Evolutionary conservation across 73 alveolate genomes (phyloP), one percentile per base, ranked within the genome.

Genomic region (Uronychia setigera): DNA sequence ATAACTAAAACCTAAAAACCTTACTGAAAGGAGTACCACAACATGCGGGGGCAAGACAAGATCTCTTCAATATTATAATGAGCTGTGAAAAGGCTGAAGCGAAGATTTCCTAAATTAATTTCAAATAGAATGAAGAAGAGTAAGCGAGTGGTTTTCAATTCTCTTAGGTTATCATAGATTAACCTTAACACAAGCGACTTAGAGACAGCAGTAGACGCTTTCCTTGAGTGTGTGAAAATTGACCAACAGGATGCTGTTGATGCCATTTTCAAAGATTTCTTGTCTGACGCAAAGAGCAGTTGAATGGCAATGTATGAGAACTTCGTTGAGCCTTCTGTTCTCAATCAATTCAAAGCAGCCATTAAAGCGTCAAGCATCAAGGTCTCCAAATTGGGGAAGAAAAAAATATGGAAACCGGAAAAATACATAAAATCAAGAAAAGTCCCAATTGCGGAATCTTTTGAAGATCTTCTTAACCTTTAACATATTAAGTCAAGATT

Each of bases 381-480:
- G n/a, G 67, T 46, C 19, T 46, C 67, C 67, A 46, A 5, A 19
- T 19, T 46, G n/a, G 67, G 67, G 67, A 46, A 46, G 19, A 46
- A 46, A 19, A 46, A 46, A 19, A 46, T 46, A 5, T 46, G 67
- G 67, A 46, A 46, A 46, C 67, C 67, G 5, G 19, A 46, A 46
- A 46, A 46, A 19, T 46, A 46, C 67, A 5, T 46, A 5, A 46
- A 46, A 19, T 46, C 67, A 11, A 5, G 67, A 11, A 5, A 19
- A 46, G 67, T 46, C 67, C 67, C 67, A 46, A 46, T 46, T 46
- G 67, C 67, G n/a, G n/a, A n/a, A n/a, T n/a, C n/a, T n/a, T n/a
- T n/a, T n/a, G n/a, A n/a, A n/a, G n/a, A n/a, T n/a, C n/a, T n/a
- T n/a, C n/a, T n/a, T n/a, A n/a, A n/a, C n/a, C n/a, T n/a, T n/a